Evolutionary conservation across 2,329 filamentous ascomycete species (phyloP).

Genomic region (Teratosphaeria zuluensis): DNA sequence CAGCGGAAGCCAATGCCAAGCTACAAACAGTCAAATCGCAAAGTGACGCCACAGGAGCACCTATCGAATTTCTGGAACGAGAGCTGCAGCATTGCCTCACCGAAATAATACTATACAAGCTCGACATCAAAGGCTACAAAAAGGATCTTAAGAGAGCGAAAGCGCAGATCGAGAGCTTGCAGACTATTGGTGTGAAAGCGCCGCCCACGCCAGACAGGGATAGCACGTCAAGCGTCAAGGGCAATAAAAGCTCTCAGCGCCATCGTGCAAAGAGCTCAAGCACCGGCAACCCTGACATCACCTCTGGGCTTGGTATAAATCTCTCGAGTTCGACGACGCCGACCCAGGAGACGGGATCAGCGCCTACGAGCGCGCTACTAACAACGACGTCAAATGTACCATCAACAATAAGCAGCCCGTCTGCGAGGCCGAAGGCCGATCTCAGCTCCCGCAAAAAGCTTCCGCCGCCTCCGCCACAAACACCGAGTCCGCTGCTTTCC

Average conservation of each 20-base stretch:
- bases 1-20: not conserved
- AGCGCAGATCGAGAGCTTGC: conserved; percentile 21
- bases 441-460: conserved; percentile 16
- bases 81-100: conserved; percentile 24
- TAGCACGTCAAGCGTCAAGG: not conserved
- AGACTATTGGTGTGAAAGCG: conserved; percentile 2
- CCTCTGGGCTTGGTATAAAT: conserved; percentile 12
- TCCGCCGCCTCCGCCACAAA: conserved; percentile 12
- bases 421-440: conserved; percentile 8
- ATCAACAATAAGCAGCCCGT: not conserved
- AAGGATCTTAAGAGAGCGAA: conserved; percentile 25
- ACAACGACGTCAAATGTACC: not conserved
- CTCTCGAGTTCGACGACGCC: conserved; percentile 5
- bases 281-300: not conserved
- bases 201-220: conserved; percentile 8
- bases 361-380: not conserved
- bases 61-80: conserved; percentile 16
- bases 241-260: not conserved
- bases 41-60: not conserved
- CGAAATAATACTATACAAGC: conserved; percentile 41
- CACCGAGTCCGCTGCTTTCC: conserved; percentile 6
- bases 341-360: not conserved
- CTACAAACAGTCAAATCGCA: not conserved
- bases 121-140: conserved; percentile 39
- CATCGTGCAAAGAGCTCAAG: not conserved